A percentile compares a stretch with the other conserved stretches of the same genome.
Evolutionary conservation across 345 rosid genomes (phyloP).

Genomic region (Murraya paniculata): DNA sequence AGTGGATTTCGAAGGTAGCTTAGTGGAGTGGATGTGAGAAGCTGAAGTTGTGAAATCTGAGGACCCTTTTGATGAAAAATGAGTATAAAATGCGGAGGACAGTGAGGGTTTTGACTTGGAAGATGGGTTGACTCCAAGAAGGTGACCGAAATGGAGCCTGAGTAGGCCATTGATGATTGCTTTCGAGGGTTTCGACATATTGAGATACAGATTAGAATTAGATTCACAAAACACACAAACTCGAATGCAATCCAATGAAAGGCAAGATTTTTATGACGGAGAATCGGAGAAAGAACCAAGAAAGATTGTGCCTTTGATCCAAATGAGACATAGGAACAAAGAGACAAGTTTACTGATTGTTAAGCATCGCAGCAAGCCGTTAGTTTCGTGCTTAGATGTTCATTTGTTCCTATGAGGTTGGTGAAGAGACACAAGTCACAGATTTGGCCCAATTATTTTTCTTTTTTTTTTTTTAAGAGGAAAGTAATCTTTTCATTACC

Average conservation of each 20-base stretch:
- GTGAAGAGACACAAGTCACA: neutral
- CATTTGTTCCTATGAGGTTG: too few relatives aligned
- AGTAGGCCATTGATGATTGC: conserved; percentile 40
- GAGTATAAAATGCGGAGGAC: conserved; percentile 20
- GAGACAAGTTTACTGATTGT: neutral
- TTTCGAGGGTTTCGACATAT: conserved; percentile 46
- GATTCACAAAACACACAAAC: conserved; percentile 14
- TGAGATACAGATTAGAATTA: neutral
- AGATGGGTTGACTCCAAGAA: conserved; percentile 17
- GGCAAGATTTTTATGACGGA: neutral
- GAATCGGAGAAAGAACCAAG: neutral
- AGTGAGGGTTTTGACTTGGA: conserved; percentile 21
- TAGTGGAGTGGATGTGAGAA: conserved; percentile 22
- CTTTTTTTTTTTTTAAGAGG: too few relatives aligned
- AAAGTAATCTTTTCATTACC: too few relatives aligned
- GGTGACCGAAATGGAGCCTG: conserved; percentile 27
- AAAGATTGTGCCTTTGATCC: neutral
- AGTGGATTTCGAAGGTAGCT: conserved; percentile 33
- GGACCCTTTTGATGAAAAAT: conserved; percentile 18
- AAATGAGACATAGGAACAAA: neutral
- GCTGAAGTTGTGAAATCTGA: conserved; percentile 3
- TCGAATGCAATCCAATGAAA: neutral
- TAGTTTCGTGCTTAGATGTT: neutral
- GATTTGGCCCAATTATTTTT: neutral
- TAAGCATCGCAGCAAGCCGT: neutral